Base-by-base conservation (phyloP, 345 rosid species). In the Syzygium jambos region DNA sequence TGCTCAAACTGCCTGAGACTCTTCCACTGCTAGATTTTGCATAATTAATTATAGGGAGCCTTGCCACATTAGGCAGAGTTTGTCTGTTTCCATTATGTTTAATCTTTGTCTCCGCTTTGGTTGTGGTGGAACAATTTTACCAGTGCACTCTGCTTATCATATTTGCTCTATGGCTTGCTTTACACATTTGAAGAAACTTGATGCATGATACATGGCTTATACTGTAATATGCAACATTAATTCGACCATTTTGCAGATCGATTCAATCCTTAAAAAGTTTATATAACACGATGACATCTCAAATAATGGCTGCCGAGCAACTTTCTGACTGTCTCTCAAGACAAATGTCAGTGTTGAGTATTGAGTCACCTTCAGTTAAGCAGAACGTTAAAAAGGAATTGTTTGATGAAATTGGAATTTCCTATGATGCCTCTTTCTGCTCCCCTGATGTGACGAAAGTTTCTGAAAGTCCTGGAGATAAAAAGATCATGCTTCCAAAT, bases 311-410 rank as follows among this genome's bases (percentile, higher is more conserved):
- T 91, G 99, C 99, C 34, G 95, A 96, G 90, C 94, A 94, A 89
- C 99, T 98, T 85, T 95, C 98, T 87, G 98, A 93, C 56, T 89
- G 93, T 86, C 99, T 98, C 52, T 94, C 98, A 46, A 94, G 95
- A 89, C 99, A 96, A 91, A 95, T 98, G 99, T 92, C 92, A 86
- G 80, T 90, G 85, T 89, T 98, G 93, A 94, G 93, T 87, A 86
- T 96, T 84, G 94, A 95, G 51, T 95, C 98, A 29, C 98, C 96
- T 38, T 78, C 86, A 49, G 90, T 91, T 30, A 95, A 93, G 90
- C 89, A 91, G 88, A 95, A 92, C 86, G 91, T 94, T 19, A 96
- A 93, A 92, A 93, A 93, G 92, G 99, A 96, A 93, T 91, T 98
- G 85, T 96, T 98, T 89, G 98, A 96, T 86, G 92, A 95, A 73